These are phyloP conservation scores for Sporodiniella umbellata DNA, from an alignment of 371 early-diverging fungal species.

Conservation along the genomic window DNA sequence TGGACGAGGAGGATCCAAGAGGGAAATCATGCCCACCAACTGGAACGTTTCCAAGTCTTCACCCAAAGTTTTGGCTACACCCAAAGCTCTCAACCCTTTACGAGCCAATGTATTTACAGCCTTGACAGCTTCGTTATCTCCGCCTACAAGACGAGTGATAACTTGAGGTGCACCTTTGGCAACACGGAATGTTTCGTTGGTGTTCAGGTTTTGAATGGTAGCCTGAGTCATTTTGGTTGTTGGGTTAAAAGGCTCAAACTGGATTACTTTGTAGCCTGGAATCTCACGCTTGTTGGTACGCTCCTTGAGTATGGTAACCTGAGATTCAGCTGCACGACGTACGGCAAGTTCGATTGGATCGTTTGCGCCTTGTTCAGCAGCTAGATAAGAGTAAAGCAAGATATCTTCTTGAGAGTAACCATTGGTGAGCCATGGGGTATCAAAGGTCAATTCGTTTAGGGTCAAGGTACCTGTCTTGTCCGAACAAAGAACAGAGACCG, in stretches of 20 bases:
- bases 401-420: slow-evolving; percentile 77
- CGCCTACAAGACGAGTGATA: slow-evolving; percentile 80
- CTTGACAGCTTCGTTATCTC: slow-evolving; percentile 75
- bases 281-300: slow-evolving; percentile 61
- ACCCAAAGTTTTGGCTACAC: slow-evolving; percentile 78
- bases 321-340: slow-evolving; percentile 80
- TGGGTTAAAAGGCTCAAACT: slow-evolving; percentile 92
- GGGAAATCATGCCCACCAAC: slow-evolving; percentile 74
- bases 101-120: slow-evolving; percentile 84
- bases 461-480: slow-evolving; percentile 95
- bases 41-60: slow-evolving; percentile 57
- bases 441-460: slow-evolving; percentile 81
- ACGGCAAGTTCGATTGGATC: slow-evolving; percentile 93
- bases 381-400: slow-evolving; percentile 78
- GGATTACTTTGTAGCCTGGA: slow-evolving; percentile 83
- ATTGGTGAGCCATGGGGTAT: slow-evolving; percentile 78
- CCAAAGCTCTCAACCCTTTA: slow-evolving; percentile 88
- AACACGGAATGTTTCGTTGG: slow-evolving; percentile 72
- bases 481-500: slow-evolving; percentile 84
- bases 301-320: slow-evolving; percentile 56
- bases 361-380: slow-evolving; percentile 87
- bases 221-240: slow-evolving; percentile 89
- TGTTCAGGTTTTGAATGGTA: slow-evolving; percentile 69
- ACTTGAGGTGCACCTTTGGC: slow-evolving; percentile 97
- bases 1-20: slow-evolving; percentile 85